Evolutionary conservation across 441 rosid species (phyloP).

Genomic region (Populus hybrid): DNA sequence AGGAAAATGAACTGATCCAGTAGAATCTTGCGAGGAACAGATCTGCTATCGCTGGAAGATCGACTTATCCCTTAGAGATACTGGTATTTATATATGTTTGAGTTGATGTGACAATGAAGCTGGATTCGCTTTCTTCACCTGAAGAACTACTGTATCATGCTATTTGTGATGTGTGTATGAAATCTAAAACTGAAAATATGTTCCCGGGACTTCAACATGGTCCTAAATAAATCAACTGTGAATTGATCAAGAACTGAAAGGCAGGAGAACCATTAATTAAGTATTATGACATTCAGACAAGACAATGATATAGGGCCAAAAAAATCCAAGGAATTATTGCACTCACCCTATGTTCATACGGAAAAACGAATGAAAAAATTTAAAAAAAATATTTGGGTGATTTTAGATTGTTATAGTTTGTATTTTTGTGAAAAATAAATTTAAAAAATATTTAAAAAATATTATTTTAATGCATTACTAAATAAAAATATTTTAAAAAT

Average conservation of each 20-base stretch:
- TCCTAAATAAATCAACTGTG: background rate
- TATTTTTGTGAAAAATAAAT: too few relatives aligned
- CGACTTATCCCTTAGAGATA: background rate
- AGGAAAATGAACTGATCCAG: background rate
- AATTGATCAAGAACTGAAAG: background rate
- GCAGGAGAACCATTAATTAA: background rate
- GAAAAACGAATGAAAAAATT: too few relatives aligned
- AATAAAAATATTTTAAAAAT: too few relatives aligned
- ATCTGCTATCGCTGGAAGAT: background rate
- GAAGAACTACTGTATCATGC: background rate
- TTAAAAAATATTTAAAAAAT: too few relatives aligned
- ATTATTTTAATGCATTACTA: too few relatives aligned
- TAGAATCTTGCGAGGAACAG: background rate
- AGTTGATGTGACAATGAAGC: background rate
- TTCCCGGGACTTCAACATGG: background rate
- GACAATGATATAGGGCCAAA: background rate
- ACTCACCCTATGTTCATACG: too few relatives aligned
- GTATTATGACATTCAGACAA: background rate
- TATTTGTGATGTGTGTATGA: background rate
- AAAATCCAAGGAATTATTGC: too few relatives aligned
- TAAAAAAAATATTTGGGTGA: too few relatives aligned
- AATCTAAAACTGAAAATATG: too few relatives aligned
- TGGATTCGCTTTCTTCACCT: background rate
- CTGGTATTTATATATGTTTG: background rate
- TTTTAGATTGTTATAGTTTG: too few relatives aligned